phyloP scores from a whole-genome alignment of 768 basidiomycete genomes.

The Bullera alba region DNA sequence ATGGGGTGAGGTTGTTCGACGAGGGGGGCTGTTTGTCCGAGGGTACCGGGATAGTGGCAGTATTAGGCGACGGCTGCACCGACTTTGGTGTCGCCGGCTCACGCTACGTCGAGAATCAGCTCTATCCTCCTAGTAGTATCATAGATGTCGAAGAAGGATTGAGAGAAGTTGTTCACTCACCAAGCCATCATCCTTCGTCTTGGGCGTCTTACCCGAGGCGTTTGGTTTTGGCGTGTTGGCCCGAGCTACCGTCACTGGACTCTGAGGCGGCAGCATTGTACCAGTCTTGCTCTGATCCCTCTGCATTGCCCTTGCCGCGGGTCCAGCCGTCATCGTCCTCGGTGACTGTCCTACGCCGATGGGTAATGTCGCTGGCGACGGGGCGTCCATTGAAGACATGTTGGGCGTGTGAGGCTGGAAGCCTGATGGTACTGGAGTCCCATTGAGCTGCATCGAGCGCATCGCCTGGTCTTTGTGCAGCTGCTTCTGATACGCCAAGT shows the following conservation, averaged over 20 bases:
- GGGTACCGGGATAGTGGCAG: conserved; percentile 11
- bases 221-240: conserved; percentile 17
- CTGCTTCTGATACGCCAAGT: conserved; percentile 22
- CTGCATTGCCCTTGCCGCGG: conserved; percentile 18
- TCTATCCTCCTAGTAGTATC: no score
- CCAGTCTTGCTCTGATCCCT: conserved; percentile 30
- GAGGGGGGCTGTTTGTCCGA: conserved; percentile 1
- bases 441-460: conserved; percentile 19
- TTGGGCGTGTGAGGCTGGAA: conserved; percentile 31
- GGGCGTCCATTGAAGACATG: conserved; percentile 21
- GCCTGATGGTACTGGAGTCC: conserved; percentile 1
- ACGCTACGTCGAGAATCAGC: conserved; percentile 6
- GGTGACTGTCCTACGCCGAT: conserved; percentile 13
- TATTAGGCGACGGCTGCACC: conserved; percentile 27
- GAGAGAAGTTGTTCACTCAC: conserved; percentile 6
- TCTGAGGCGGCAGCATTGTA: conserved; percentile 39
- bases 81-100: conserved; percentile 35
- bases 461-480: conserved; percentile 26
- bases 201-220: conserved; percentile 19
- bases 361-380: conserved; percentile 21
- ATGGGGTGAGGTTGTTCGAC: conserved; percentile 22
- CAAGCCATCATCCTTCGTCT: conserved; percentile 19
- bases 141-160: not conserved
- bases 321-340: conserved; percentile 15
- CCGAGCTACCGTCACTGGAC: conserved; percentile 13